phyloP scores from a whole-genome alignment of 441 rosid genomes.

The Codiaeum variegatum region DNA sequence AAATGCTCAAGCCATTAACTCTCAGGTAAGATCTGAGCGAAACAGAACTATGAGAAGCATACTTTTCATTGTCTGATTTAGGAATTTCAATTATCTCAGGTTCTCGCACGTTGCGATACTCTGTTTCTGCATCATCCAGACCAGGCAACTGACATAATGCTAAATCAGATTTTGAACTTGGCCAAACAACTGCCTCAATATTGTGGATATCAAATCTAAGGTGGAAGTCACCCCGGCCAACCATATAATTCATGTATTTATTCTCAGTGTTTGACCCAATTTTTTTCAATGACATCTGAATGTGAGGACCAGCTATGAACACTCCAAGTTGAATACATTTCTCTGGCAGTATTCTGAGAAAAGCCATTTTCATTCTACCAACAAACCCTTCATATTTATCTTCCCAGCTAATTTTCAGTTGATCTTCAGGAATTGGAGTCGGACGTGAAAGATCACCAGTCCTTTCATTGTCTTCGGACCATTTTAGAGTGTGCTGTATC shows the following conservation, averaged over 20 bases:
- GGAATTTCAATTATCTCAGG: conserved; percentile 45
- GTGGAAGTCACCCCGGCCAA: conserved; percentile 38
- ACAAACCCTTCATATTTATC: conserved; percentile 36
- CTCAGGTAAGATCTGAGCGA: conserved; percentile 50
- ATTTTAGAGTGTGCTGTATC: conserved; percentile 41
- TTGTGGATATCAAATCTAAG: conserved; percentile 63
- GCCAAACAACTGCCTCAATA: conserved; percentile 63
- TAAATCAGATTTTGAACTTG: conserved; percentile 44
- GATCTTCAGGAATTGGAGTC: conserved; percentile 29
- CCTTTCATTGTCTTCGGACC: conserved; percentile 31
- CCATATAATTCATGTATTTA: conserved; percentile 23
- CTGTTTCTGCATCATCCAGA: conserved; percentile 41
- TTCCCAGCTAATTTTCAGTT: conserved; percentile 35
- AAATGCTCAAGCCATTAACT: conserved; percentile 56
- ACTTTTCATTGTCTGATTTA: conserved; percentile 50
- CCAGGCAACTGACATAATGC: conserved; percentile 32
- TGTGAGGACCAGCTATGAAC: conserved; percentile 64
- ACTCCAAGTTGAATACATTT: conserved; percentile 65
- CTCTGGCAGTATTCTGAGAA: conserved; percentile 58
- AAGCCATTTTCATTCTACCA: conserved; percentile 36
- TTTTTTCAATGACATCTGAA: conserved; percentile 47
- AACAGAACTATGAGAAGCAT: conserved; percentile 46
- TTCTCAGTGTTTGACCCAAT: conserved; percentile 27
- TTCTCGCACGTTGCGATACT: conserved; percentile 43
- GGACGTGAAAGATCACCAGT: conserved; percentile 32